Conservation (phyloP, 495 filamentous ascomycete genomes). For the Hypoxylon subgilvum region DNA sequence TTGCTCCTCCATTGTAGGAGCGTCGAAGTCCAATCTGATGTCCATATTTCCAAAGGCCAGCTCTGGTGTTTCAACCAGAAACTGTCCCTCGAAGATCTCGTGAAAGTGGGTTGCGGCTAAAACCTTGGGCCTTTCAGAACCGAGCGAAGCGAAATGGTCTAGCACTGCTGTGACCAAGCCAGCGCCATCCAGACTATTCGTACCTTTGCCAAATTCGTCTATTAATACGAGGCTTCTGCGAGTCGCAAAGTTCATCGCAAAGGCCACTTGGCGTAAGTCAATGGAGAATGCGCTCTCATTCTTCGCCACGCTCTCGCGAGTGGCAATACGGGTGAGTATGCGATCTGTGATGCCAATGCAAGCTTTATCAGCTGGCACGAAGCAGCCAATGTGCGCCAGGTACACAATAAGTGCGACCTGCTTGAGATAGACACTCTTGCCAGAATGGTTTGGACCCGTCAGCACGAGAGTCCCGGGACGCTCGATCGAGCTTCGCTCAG, state of each 20-base stretch:
- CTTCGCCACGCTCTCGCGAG: constrained; percentile 82
- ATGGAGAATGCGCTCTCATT: constrained; percentile 93
- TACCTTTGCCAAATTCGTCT: constrained; percentile 98
- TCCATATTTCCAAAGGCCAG: constrained; percentile 87
- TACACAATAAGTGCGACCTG: constrained; percentile 94
- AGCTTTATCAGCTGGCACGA: constrained; percentile 80
- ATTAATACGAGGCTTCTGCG: constrained; percentile 79
- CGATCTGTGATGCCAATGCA: constrained; percentile 89
- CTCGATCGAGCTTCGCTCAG: constrained; percentile 23
- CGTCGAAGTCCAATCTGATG: constrained; percentile 69
- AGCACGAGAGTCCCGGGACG: constrained; percentile 77
- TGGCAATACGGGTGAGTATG: constrained; percentile 86
- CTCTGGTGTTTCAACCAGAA: constrained; percentile 63
- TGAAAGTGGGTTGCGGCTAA: constrained; percentile 92
- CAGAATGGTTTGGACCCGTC: constrained; percentile 95
- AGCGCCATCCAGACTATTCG: constrained; percentile 79
- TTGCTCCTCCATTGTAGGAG: constrained; percentile 68
- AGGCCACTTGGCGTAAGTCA: constrained; percentile 86
- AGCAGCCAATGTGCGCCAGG: constrained; percentile 91
- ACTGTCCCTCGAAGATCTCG: constrained; percentile 82
- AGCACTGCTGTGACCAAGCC: constrained; percentile 85
- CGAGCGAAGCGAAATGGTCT: constrained; percentile 70
- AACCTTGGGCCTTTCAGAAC: constrained; percentile 74
- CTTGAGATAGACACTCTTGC: constrained; percentile 95
- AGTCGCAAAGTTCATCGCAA: constrained; percentile 79